Evolutionary conservation across 345 rosid species (phyloP), one percentile per base, ranked within the genome.

Genomic region (Salix suchowensis): DNA sequence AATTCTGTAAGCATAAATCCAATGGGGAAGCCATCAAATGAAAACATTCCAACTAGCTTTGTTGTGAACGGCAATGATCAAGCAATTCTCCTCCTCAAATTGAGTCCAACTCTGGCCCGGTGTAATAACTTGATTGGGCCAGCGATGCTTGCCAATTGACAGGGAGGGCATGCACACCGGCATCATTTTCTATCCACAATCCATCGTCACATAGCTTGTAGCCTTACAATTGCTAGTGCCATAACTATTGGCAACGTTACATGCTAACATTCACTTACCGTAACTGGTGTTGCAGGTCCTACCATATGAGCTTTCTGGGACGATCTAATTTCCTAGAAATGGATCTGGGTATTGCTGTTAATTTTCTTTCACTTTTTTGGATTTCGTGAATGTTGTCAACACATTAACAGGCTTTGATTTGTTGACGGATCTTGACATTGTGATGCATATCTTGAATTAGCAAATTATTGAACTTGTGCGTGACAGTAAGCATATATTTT

Each of bases 321-420:
- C 65, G 80, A 23, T 44, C 65, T 62, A 23, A 50, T 64, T 70
- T 62, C 21, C 48, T 52, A 71, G 28, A 28, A 54, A 68, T 26
- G 64, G n/a, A 46, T 61, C 4, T 48, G 66, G 42, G 44, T 68
- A 19, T 67, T 55, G 54, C 3, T 34, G 1, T 48, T 26, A 44
- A n/a, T 73, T 40, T 37, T 68, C 61, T n/a, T 40, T 7, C 50
- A 70, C 32, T 72, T 30, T 10, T 6, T 48, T 28, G 34, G 67
- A 44, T 74, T 28, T 30, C 40, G 18, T 44, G 12, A 61, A 60
- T n/a, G 68, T 73, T 73, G 71, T 65, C 71, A 46, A 44, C 34
- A 48, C 48, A 14, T 48, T 34, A 65, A 62, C 24, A 46, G 37
- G 70, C 32, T 65, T 74, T 73, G 68, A 28, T 74, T 74, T 48